Evolutionary conservation across 2,329 filamentous ascomycete species (phyloP).

Genomic region (Penicillium thymicola): DNA sequence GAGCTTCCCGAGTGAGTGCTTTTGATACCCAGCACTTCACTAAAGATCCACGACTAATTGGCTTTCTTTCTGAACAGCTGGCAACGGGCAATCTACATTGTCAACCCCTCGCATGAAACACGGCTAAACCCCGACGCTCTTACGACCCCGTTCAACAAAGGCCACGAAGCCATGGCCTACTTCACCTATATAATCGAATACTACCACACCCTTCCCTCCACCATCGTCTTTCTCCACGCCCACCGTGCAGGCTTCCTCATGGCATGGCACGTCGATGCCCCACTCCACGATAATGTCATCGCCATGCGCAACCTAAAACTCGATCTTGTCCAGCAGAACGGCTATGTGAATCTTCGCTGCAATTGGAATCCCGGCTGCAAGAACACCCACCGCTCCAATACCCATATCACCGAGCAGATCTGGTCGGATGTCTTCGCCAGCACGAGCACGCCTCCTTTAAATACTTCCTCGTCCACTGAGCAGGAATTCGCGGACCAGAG

Average conservation of each 20-base stretch:
- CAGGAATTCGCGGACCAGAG: slow-evolving; percentile 17
- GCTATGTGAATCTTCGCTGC: slow-evolving; percentile 62
- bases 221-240: slow-evolving; percentile 55
- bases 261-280: slow-evolving; percentile 59
- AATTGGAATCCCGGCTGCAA: slow-evolving; percentile 57
- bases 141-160: slow-evolving; percentile 42
- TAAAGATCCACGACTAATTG: not conserved
- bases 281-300: slow-evolving; percentile 54
- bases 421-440: slow-evolving; percentile 40
- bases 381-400: slow-evolving; percentile 31
- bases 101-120: slow-evolving; percentile 34
- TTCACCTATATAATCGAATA: slow-evolving; percentile 48
- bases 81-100: slow-evolving; percentile 47
- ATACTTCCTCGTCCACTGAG: slow-evolving; percentile 19
- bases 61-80: slow-evolving; percentile 31
- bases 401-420: slow-evolving; percentile 36
- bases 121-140: slow-evolving; percentile 22
- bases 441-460: slow-evolving; percentile 37
- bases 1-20: slow-evolving; percentile 45
- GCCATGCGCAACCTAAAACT: slow-evolving; percentile 50
- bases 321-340: slow-evolving; percentile 51
- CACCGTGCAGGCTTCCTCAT: slow-evolving; percentile 48
- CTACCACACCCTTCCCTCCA: slow-evolving; percentile 50
- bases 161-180: slow-evolving; percentile 48
- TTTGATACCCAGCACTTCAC: not conserved